Conservation (phyloP, 2,329 filamentous ascomycete species). For the Fusarium sp. region DNA sequence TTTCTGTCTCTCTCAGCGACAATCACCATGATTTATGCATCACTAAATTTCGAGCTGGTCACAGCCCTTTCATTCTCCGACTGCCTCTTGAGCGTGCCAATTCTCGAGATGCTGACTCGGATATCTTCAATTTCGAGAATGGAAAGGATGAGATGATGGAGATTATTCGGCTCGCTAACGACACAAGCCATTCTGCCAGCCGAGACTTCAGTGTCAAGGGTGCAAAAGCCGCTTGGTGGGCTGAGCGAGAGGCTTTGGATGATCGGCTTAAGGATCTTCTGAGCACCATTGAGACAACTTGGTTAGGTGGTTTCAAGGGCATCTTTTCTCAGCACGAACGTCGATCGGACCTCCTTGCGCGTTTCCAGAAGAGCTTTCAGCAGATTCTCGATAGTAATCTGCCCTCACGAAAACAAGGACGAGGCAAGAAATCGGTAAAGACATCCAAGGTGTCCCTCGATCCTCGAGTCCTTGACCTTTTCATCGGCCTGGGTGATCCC, state of each 20-base stretch:
- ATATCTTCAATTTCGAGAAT: slow-evolving; percentile 85
- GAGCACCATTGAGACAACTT: slow-evolving; percentile 88
- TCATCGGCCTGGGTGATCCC: slow-evolving; percentile 85
- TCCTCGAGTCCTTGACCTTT: slow-evolving; percentile 81
- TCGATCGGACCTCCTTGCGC: slow-evolving; percentile 73
- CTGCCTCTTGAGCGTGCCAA: slow-evolving; percentile 87
- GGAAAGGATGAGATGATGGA: slow-evolving; percentile 84
- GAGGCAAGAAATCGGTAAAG: slow-evolving; percentile 65
- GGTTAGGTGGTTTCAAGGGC: slow-evolving; percentile 94
- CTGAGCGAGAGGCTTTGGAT: slow-evolving; percentile 84
- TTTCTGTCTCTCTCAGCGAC: slow-evolving; percentile 88
- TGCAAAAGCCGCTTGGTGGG: slow-evolving; percentile 90
- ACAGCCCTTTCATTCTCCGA: slow-evolving; percentile 86
- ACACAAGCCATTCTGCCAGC: slow-evolving; percentile 77
- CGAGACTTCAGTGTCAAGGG: slow-evolving; percentile 79
- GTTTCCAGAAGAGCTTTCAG: slow-evolving; percentile 83
- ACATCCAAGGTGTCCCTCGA: slow-evolving; percentile 63
- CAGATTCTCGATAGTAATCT: slow-evolving; percentile 85
- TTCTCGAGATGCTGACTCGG: slow-evolving; percentile 80
- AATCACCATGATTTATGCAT: slow-evolving; percentile 87
- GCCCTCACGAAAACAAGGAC: slow-evolving; percentile 79
- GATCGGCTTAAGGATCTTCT: slow-evolving; percentile 81
- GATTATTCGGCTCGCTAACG: slow-evolving; percentile 85
- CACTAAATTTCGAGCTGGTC: slow-evolving; percentile 81
- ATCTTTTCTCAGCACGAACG: slow-evolving; percentile 84